Evolutionary conservation across 192 early-diverging fungal genomes (phyloP).

Genomic region (Thamnidium elegans): DNA sequence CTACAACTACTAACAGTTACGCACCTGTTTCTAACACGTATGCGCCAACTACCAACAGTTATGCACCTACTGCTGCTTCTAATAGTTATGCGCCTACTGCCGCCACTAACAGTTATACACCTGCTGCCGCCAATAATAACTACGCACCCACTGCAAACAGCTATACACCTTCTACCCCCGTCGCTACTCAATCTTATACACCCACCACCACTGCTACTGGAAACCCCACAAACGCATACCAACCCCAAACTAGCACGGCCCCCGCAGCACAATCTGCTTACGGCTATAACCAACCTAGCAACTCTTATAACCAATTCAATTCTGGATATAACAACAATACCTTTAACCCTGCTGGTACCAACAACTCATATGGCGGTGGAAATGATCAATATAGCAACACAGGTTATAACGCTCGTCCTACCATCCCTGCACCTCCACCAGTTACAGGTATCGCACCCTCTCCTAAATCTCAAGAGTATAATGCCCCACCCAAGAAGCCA

Average conservation of each 20-base stretch:
- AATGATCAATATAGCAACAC: constrained; percentile 3
- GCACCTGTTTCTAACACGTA: background rate
- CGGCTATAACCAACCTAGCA: constrained; percentile 5
- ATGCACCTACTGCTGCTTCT: constrained; percentile 13
- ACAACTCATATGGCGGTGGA: background rate
- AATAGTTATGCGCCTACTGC: constrained; percentile 25
- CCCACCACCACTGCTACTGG: background rate
- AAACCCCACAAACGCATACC: constrained; percentile 11
- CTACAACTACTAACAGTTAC: constrained; percentile 14
- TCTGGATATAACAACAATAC: background rate
- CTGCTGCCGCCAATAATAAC: constrained; percentile 20
- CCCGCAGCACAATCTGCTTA: background rate
- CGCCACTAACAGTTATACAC: constrained; percentile 20
- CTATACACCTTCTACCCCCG: constrained; percentile 39
- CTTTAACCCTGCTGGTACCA: background rate
- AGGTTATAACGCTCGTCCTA: background rate
- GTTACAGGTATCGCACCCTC: background rate
- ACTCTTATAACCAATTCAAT: background rate
- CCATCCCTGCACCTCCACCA: constrained; percentile 24
- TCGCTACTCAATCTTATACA: constrained; percentile 5
- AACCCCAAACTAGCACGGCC: constrained; percentile 8
- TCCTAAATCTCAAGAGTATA: constrained; percentile 39
- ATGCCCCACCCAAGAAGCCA: constrained; percentile 40
- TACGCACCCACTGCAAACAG: background rate
- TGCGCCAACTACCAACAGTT: constrained; percentile 17